phyloP scores from a whole-genome alignment of 148 eudicot genomes.

The Rhododendron ovatum region DNA sequence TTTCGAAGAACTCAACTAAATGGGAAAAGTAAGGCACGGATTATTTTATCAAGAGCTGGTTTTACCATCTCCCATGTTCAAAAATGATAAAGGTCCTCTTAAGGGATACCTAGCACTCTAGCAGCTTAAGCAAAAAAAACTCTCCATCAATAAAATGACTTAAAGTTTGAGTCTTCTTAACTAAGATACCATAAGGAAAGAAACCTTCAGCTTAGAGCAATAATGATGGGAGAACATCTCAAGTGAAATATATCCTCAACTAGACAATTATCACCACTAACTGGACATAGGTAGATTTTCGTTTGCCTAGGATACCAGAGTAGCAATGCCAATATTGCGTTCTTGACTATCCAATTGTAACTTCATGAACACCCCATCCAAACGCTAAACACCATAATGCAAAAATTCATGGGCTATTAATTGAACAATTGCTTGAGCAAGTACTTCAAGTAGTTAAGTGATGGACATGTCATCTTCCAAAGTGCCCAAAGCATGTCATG shows the following conservation, averaged over 20 bases:
- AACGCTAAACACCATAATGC: no score
- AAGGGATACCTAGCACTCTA: not conserved
- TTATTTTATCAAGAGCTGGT: not conserved
- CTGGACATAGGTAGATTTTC: no score
- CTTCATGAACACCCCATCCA: no score
- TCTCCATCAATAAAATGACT: not conserved
- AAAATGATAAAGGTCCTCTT: not conserved
- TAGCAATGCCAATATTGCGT: no score
- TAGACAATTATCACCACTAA: no score
- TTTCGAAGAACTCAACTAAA: not conserved
- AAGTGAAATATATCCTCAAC: no score
- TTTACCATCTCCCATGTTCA: not conserved
- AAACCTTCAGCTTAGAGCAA: not conserved
- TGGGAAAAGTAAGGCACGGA: not conserved
- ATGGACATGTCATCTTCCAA: not conserved
- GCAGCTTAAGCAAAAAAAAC: not conserved
- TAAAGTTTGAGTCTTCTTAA: not conserved
- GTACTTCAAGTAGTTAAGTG: not conserved
- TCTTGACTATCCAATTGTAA: no score
- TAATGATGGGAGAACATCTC: no score
- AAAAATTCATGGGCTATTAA: no score
- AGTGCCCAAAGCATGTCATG: not conserved
- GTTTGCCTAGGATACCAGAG: no score
- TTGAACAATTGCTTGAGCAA: not conserved
- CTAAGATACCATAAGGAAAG: not conserved